A percentile compares a stretch with the other conserved stretches of the same genome.
Evolutionary conservation across 441 rosid genomes (phyloP).

Genomic region (Pelargonium citronellum): DNA sequence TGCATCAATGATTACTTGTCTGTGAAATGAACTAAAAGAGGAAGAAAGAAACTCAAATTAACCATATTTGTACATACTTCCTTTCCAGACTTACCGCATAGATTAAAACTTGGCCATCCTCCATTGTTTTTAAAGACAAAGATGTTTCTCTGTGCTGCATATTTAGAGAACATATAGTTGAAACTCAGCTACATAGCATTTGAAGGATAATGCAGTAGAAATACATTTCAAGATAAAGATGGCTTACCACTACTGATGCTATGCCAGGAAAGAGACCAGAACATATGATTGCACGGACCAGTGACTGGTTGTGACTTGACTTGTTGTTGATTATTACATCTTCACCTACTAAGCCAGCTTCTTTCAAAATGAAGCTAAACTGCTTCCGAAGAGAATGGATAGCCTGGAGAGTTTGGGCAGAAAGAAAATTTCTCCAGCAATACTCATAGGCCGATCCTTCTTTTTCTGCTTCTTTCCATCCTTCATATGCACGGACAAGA

Average conservation of each 20-base stretch:
- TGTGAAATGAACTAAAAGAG: not conserved
- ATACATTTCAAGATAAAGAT: slow-evolving; percentile 13
- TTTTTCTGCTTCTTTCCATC: slow-evolving; percentile 96
- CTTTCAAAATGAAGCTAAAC: slow-evolving; percentile 77
- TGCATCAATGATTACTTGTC: not conserved
- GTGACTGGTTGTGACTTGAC: slow-evolving; percentile 83
- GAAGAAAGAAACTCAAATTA: not conserved
- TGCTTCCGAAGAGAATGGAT: slow-evolving; percentile 93
- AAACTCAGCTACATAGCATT: slow-evolving; percentile 17
- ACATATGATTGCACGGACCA: slow-evolving; percentile 94
- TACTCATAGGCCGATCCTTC: slow-evolving; percentile 97
- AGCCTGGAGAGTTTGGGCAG: slow-evolving; percentile 95
- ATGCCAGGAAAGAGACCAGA: slow-evolving; percentile 97
- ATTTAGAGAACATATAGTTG: slow-evolving; percentile 14
- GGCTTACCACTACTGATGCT: slow-evolving; percentile 83
- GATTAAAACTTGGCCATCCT: slow-evolving; percentile 87
- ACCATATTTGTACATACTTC: not conserved
- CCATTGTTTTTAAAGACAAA: slow-evolving; percentile 97
- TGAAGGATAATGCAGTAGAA: slow-evolving; percentile 15
- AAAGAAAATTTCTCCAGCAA: slow-evolving; percentile 97
- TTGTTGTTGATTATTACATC: slow-evolving; percentile 62
- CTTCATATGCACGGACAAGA: slow-evolving; percentile 97
- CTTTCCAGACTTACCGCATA: slow-evolving; percentile 53
- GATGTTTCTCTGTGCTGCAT: slow-evolving; percentile 88
- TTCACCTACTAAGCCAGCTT: slow-evolving; percentile 66